Percentiles rank a stretch among this genome's conserved stretches.
phyloP scores from a whole-genome alignment of 192 early-diverging fungal species.

The Coemansia sp. region DNA sequence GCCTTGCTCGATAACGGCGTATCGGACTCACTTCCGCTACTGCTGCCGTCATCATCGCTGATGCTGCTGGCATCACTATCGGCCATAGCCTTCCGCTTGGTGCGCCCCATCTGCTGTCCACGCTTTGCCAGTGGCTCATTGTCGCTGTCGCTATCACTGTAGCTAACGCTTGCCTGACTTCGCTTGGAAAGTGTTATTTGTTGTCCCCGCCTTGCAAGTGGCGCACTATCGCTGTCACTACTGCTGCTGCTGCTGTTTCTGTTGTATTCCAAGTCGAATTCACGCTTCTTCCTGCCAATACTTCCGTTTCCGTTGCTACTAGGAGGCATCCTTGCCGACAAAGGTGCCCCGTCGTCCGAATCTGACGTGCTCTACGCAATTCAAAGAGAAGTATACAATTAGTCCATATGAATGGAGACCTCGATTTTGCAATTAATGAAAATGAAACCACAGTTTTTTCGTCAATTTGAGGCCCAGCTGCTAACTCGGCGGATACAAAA shows the following conservation, averaged over 20 bases:
- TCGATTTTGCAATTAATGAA: too few relatives aligned
- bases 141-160: constrained; percentile 29
- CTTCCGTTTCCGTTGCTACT: constrained; percentile 2
- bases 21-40: constrained; percentile 50
- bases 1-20: constrained; percentile 42
- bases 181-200: not conserved
- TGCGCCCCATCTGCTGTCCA: constrained; percentile 8
- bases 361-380: constrained; percentile 42
- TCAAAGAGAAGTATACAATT: not conserved
- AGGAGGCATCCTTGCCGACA: constrained; percentile 26
- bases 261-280: not conserved
- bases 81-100: constrained; percentile 14
- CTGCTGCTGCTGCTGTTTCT: constrained; percentile 2
- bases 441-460: too few relatives aligned
- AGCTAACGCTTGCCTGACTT: not conserved
- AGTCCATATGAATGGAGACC: too few relatives aligned
- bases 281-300: not conserved
- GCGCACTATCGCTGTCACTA: not conserved
- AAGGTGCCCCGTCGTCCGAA: constrained; percentile 46
- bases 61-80: constrained; percentile 10
- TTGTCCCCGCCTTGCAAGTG: not conserved
- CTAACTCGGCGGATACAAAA: too few relatives aligned
- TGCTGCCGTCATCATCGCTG: constrained; percentile 5
- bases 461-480: too few relatives aligned
- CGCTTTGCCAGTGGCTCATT: constrained; percentile 42